Conservation (phyloP, 345 rosid species). For the Clausena lansium region DNA sequence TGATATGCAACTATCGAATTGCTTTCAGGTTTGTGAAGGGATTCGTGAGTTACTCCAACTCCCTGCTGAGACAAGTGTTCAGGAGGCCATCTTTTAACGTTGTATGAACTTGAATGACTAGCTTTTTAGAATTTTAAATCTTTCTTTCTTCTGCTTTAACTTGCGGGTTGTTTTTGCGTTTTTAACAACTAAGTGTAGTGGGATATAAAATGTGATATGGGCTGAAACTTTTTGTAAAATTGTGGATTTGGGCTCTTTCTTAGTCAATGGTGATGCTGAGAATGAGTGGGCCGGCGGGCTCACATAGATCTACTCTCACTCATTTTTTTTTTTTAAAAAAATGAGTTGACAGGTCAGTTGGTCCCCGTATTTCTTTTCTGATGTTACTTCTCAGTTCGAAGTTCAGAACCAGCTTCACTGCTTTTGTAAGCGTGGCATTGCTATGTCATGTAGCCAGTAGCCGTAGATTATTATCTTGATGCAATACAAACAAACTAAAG, state of each 20-base stretch:
- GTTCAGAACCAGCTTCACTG: neutral
- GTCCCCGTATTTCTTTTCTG: neutral
- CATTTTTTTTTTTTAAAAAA: too few relatives aligned
- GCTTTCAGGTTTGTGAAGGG: constrained; percentile 41
- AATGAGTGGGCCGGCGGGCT: neutral
- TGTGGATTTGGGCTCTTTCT: neutral
- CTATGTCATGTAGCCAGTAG: neutral
- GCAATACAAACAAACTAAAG: neutral
- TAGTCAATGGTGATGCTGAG: neutral
- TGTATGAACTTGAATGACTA: neutral
- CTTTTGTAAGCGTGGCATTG: neutral
- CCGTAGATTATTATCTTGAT: too few relatives aligned
- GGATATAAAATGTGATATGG: neutral
- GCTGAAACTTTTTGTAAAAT: neutral
- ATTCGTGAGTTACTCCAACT: constrained; percentile 44
- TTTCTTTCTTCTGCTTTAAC: neutral
- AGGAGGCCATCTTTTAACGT: constrained; percentile 23
- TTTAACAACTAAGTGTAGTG: neutral
- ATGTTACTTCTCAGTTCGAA: neutral
- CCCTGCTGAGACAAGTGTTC: constrained; percentile 28
- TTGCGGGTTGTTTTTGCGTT: neutral
- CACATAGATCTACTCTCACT: too few relatives aligned
- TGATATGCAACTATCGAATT: neutral
- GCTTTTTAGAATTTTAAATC: neutral
- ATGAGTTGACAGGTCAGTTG: neutral